Evolutionary conservation across 352 stramenopile species (phyloP).

Genomic region (Pythium plurisporium): DNA sequence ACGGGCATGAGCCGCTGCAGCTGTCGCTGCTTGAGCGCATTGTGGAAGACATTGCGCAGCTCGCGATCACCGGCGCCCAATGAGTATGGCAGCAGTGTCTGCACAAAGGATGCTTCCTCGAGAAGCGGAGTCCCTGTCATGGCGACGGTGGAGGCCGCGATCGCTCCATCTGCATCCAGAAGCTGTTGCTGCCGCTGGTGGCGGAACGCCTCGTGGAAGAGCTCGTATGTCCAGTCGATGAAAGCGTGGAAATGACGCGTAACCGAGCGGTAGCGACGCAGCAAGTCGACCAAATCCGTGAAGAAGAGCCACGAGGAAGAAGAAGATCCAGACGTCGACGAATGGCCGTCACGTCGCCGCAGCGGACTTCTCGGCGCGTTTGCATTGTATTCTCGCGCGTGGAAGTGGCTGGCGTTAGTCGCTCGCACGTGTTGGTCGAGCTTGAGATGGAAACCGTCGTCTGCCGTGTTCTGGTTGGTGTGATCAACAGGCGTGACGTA

Average conservation of each 20-base stretch:
- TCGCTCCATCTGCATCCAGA: not conserved
- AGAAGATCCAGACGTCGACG: not conserved
- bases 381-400: conserved; percentile 45
- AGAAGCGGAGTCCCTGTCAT: conserved; percentile 20
- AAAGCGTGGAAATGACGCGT: conserved; percentile 71
- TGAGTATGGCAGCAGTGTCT: conserved; percentile 38
- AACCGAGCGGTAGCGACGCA: conserved; percentile 54
- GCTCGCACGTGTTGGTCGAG: conserved; percentile 21
- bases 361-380: conserved; percentile 45
- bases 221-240: conserved; percentile 45
- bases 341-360: too few relatives aligned
- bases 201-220: conserved; percentile 34
- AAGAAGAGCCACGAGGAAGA: conserved; percentile 41
- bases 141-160: not conserved
- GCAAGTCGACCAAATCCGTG: conserved; percentile 47
- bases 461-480: too few relatives aligned
- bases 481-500: conserved; percentile 9
- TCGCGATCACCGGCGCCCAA: conserved; percentile 45
- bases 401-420: conserved; percentile 60
- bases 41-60: conserved; percentile 62
- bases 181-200: conserved; percentile 8
- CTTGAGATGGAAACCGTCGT: not conserved
- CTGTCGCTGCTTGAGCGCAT: conserved; percentile 52
- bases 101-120: conserved; percentile 43
- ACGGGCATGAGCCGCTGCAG: conserved; percentile 49